Evolutionary conservation across 192 early-diverging fungal species (phyloP).

Genomic region (Linnemannia exigua): DNA sequence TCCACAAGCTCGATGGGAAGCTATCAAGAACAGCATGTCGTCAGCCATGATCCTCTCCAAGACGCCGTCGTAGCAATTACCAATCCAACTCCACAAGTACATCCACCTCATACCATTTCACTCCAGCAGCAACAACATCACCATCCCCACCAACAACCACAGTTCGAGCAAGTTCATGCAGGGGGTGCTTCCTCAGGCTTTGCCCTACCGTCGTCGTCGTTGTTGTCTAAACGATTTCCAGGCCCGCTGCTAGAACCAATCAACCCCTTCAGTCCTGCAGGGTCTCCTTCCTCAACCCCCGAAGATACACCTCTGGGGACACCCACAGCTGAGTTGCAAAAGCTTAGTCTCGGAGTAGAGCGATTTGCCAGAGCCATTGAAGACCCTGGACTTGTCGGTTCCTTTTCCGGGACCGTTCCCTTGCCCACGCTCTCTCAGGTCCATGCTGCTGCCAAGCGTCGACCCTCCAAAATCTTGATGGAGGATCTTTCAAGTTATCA

Average conservation of each 20-base stretch:
- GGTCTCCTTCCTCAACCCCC: conserved; percentile 16
- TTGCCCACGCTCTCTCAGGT: conserved; percentile 23
- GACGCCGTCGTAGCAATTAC: neutral
- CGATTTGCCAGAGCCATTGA: conserved; percentile 43
- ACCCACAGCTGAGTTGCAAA: conserved; percentile 33
- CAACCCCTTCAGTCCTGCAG: conserved; percentile 22
- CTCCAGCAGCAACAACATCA: neutral
- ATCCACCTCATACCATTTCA: neutral
- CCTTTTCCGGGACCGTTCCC: conserved; percentile 44
- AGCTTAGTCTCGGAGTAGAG: conserved; percentile 38
- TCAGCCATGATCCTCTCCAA: neutral
- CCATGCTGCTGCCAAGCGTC: neutral
- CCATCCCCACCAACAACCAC: neutral
- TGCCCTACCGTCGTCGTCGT: conserved; percentile 30
- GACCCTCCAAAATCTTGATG: conserved; percentile 15
- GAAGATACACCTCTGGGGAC: conserved; percentile 25
- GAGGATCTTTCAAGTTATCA: neutral
- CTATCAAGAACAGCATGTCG: neutral
- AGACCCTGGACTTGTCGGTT: conserved; percentile 23
- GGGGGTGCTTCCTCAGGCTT: conserved; percentile 43
- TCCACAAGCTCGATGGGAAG: neutral
- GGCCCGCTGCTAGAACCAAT: neutral
- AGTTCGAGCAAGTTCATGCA: conserved; percentile 10
- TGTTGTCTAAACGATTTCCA: conserved; percentile 23
- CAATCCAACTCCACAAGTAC: neutral